Conservation (phyloP, 169 alveolate genomes). For the Eimeria maxima region DNA sequence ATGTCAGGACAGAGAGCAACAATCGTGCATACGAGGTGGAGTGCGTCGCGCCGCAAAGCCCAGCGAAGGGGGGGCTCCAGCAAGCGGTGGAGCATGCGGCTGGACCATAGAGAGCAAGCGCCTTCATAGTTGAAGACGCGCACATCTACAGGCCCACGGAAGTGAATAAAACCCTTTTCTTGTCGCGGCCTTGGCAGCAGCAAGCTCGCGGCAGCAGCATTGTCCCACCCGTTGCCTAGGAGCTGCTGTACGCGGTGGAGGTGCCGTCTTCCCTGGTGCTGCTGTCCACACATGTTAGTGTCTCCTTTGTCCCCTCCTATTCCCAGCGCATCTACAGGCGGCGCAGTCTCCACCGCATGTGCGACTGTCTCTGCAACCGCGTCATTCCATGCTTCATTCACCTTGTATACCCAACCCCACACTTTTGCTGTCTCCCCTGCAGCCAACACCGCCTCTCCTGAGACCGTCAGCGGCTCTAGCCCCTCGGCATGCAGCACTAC, state of each 20-base stretch:
- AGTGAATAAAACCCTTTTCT: slow-evolving; percentile 38
- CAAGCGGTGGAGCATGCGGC: slow-evolving; percentile 72
- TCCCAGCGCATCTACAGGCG: background rate
- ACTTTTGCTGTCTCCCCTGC: slow-evolving; percentile 86
- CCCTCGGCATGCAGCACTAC: slow-evolving; percentile 32
- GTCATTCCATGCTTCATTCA: slow-evolving; percentile 83
- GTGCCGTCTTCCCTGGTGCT: background rate
- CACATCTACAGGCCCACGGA: slow-evolving; percentile 60
- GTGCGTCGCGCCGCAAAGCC: slow-evolving; percentile 87
- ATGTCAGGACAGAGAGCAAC: slow-evolving; percentile 88
- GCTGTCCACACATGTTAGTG: background rate
- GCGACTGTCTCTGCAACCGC: background rate
- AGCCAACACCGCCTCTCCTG: slow-evolving; percentile 86
- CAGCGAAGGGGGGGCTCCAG: slow-evolving; percentile 82
- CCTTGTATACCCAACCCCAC: slow-evolving; percentile 86
- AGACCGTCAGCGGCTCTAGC: slow-evolving; percentile 79
- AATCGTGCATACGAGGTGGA: slow-evolving; percentile 87
- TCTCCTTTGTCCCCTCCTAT: background rate
- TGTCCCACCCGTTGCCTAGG: slow-evolving; percentile 26
- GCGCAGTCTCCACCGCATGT: background rate
- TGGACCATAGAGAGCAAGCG: slow-evolving; percentile 66
- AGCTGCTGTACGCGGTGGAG: background rate
- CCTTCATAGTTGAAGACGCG: slow-evolving; percentile 82
- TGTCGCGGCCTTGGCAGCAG: slow-evolving; percentile 76
- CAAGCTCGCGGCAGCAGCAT: slow-evolving; percentile 8